phyloP scores from a whole-genome alignment of 2,329 filamentous ascomycete species.

The Beauveria sp. region DNA sequence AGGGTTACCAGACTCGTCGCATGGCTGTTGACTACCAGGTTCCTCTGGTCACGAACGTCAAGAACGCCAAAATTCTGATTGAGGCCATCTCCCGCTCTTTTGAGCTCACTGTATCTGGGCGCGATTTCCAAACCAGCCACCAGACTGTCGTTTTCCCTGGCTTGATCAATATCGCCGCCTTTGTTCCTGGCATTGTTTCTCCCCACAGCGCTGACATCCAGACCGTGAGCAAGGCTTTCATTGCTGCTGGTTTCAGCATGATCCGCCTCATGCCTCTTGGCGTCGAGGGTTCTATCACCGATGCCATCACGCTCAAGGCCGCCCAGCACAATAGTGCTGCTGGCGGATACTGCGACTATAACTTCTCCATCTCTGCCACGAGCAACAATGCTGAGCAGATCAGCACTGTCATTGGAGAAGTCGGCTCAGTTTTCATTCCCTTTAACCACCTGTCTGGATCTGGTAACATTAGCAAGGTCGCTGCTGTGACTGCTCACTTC shows the following conservation, averaged over 20 bases:
- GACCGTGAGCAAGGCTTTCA: constrained; percentile 62
- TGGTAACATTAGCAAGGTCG: constrained; percentile 78
- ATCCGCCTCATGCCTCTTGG: constrained; percentile 71
- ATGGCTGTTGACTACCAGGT: constrained; percentile 99
- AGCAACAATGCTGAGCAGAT: constrained; percentile 69
- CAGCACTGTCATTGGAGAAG: constrained; percentile 62
- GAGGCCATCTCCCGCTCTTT: constrained; percentile 90
- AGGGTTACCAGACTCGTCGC: constrained; percentile 90
- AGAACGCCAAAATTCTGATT: constrained; percentile 95
- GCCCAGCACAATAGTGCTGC: constrained; percentile 64
- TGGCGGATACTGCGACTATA: constrained; percentile 68
- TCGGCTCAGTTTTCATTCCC: constrained; percentile 74
- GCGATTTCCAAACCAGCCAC: constrained; percentile 90
- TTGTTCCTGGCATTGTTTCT: constrained; percentile 65
- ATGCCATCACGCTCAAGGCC: constrained; percentile 61
- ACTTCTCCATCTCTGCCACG: constrained; percentile 69
- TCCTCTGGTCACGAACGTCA: constrained; percentile 95
- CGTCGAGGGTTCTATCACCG: constrained; percentile 63
- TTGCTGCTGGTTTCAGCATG: constrained; percentile 73
- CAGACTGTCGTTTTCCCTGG: constrained; percentile 66
- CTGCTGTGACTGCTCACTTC: constrained; percentile 71
- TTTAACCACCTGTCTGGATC: constrained; percentile 75
- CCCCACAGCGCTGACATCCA: constrained; percentile 60
- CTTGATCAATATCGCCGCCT: constrained; percentile 71
- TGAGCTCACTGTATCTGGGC: constrained; percentile 70